These are phyloP conservation scores for Paxillus ammoniavirescens DNA, from an alignment of 768 basidiomycete species.

Conservation along the genomic window DNA sequence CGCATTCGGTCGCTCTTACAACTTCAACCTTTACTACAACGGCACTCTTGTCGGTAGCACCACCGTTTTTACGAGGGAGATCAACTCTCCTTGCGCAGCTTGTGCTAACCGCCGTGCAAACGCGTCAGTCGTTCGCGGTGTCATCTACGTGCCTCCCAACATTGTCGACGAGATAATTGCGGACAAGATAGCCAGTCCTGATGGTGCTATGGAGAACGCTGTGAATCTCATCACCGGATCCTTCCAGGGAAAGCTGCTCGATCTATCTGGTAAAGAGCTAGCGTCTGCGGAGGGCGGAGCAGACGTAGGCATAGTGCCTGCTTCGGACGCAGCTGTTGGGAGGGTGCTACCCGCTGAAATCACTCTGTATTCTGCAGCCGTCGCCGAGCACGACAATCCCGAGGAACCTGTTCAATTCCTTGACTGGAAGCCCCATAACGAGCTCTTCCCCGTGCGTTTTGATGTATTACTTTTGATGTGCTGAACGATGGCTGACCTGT, in stretches of 20 bases:
- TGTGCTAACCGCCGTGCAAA: constrained; percentile 18
- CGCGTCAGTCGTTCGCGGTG: constrained; percentile 18
- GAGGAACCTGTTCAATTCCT: constrained; percentile 16
- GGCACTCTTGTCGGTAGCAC: constrained; percentile 15
- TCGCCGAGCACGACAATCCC: constrained; percentile 18
- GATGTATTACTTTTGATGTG: background rate
- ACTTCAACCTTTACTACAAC: constrained; percentile 19
- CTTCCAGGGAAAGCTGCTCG: constrained; percentile 16
- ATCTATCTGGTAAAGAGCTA: constrained; percentile 9
- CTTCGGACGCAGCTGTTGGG: background rate
- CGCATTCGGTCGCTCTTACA: constrained; percentile 22
- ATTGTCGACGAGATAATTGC: constrained; percentile 22
- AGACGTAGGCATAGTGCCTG: background rate
- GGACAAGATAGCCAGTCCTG: background rate
- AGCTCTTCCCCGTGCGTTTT: constrained; percentile 20
- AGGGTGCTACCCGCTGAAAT: constrained; percentile 20
- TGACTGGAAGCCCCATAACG: constrained; percentile 21
- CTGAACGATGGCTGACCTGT: background rate
- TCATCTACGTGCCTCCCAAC: constrained; percentile 20
- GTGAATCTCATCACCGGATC: constrained; percentile 9
- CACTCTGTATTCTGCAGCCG: constrained; percentile 20
- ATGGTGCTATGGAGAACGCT: constrained; percentile 10
- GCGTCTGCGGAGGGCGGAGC: constrained; percentile 16
- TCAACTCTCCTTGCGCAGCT: constrained; percentile 23
- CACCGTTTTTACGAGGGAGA: constrained; percentile 22